phyloP scores from a whole-genome alignment of 2,329 filamentous ascomycete species.

The Penicillium sp. region DNA sequence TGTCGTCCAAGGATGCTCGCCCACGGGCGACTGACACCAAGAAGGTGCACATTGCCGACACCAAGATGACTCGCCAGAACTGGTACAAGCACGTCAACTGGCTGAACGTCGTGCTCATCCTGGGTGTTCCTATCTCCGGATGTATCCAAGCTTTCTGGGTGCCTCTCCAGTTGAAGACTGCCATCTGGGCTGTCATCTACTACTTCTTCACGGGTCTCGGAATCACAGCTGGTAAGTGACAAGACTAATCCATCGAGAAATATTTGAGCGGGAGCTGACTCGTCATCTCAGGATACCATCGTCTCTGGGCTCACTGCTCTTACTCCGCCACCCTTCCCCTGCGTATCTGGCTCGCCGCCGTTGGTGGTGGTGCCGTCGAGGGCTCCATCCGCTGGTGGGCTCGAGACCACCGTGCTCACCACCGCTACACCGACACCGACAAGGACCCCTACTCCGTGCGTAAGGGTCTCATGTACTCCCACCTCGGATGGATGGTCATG shows the following conservation, averaged over 20 bases:
- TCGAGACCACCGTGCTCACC: conserved; percentile 81
- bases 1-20: conserved; percentile 42
- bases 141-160: conserved; percentile 77
- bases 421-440: conserved; percentile 89
- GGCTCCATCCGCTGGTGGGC: conserved; percentile 90
- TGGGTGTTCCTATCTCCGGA: conserved; percentile 74
- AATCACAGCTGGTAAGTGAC: conserved; percentile 69
- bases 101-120: conserved; percentile 81
- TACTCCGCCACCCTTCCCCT: conserved; percentile 77
- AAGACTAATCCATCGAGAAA: not conserved
- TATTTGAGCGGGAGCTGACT: conserved; percentile 2
- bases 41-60: conserved; percentile 85
- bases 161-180: conserved; percentile 70
- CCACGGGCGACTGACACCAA: conserved; percentile 48
- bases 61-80: conserved; percentile 76
- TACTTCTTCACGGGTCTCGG: conserved; percentile 84
- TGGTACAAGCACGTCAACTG: conserved; percentile 94
- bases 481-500: conserved; percentile 89
- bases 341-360: conserved; percentile 77
- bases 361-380: conserved; percentile 80
- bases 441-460: conserved; percentile 90
- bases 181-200: conserved; percentile 72
- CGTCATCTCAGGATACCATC: conserved; percentile 64
- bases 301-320: conserved; percentile 83
- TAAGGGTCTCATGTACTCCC: conserved; percentile 82